These are phyloP conservation scores for Yamadazyma trypodendri DNA, from an alignment of 1,139 yeast genomes.

Conservation along the genomic window DNA sequence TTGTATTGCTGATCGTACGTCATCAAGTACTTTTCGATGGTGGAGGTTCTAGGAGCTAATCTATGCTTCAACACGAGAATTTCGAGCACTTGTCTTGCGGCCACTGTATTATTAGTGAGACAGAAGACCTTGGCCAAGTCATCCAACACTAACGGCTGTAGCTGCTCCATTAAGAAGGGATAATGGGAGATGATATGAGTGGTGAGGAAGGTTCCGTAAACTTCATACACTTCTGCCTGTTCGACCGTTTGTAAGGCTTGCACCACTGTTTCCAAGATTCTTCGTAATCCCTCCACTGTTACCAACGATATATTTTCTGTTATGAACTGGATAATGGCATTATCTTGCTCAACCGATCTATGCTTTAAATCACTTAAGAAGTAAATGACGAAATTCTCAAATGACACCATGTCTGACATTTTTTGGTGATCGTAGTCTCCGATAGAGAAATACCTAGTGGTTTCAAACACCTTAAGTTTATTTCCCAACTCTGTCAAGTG, in stretches of 20 bases:
- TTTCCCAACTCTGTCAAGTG: constrained; percentile 17
- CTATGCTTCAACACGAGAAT: constrained; percentile 19
- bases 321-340: constrained; percentile 19
- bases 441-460: constrained; percentile 15
- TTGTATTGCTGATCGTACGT: constrained; percentile 10
- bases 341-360: constrained; percentile 6
- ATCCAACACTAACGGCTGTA: constrained; percentile 26
- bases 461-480: constrained; percentile 20
- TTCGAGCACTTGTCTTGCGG: constrained; percentile 20
- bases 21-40: constrained; percentile 23
- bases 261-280: constrained; percentile 9
- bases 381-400: constrained; percentile 24
- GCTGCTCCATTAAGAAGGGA: constrained; percentile 15
- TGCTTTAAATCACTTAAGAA: constrained; percentile 14
- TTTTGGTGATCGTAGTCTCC: constrained; percentile 17
- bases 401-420: constrained; percentile 12
- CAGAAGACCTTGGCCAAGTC: constrained; percentile 24
- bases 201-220: constrained; percentile 4
- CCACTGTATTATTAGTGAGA: constrained; percentile 13
- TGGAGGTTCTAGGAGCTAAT: constrained; percentile 25
- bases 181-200: constrained; percentile 6
- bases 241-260: background rate
- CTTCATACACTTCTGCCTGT: background rate
- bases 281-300: constrained; percentile 21
- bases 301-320: constrained; percentile 16